Evolutionary conservation across 2,329 filamentous ascomycete species (phyloP).

Genomic region (Claviceps sp.): DNA sequence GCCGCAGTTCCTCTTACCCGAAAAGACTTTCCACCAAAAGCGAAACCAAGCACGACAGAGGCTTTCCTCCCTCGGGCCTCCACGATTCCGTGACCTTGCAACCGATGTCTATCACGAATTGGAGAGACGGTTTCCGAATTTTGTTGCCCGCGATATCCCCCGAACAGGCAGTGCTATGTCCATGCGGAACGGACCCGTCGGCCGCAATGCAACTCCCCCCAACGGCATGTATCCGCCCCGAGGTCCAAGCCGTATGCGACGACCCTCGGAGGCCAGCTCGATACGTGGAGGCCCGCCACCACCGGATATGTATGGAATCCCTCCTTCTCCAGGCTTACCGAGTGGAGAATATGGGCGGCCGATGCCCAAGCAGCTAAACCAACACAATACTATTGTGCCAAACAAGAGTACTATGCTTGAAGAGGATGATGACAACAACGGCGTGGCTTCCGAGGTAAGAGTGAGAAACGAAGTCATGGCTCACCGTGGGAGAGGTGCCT

Average conservation of each 20-base stretch:
- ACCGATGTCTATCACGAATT: conserved; percentile 95
- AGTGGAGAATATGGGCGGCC: conserved; percentile 60
- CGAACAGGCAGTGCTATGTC: conserved; percentile 57
- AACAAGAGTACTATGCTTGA: conserved; percentile 98
- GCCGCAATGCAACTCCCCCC: conserved; percentile 48
- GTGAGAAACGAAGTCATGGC: background rate
- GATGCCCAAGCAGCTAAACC: conserved; percentile 69
- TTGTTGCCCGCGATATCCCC: conserved; percentile 55
- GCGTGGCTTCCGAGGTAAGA: conserved; percentile 25
- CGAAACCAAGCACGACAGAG: conserved; percentile 96
- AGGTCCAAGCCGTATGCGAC: conserved; percentile 38
- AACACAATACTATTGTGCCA: conserved; percentile 90
- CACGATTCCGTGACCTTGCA: conserved; percentile 79
- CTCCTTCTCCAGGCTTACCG: conserved; percentile 43
- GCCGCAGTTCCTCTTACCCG: conserved; percentile 70
- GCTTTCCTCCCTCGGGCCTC: conserved; percentile 74
- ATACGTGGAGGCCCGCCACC: conserved; percentile 32
- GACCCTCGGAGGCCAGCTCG: conserved; percentile 50
- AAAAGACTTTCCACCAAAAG: conserved; percentile 85
- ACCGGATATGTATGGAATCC: conserved; percentile 36
- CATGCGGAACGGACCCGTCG: conserved; percentile 42
- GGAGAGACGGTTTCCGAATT: conserved; percentile 76
- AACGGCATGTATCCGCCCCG: conserved; percentile 38
- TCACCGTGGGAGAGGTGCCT: background rate
- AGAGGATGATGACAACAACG: conserved; percentile 63